A percentile compares a stretch with the other conserved stretches of the same genome.
phyloP scores from a whole-genome alignment of 2,329 filamentous ascomycete species.

The Stachybotrys chartarum region DNA sequence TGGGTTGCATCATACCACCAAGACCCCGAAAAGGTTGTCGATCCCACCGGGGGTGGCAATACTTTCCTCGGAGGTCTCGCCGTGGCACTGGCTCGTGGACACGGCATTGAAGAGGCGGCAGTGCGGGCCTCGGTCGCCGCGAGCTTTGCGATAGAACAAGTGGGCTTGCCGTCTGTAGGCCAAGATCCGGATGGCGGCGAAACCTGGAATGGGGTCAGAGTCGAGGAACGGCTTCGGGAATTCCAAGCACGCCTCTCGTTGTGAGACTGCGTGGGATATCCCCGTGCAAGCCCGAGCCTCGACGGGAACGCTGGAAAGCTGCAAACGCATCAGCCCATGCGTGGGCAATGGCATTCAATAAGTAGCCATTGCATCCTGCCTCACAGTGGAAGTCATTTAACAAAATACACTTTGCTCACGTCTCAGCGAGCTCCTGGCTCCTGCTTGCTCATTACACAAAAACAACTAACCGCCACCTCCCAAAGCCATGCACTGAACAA shows the following conservation, averaged over 20 bases:
- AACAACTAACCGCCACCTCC: no score
- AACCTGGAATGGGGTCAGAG: conserved; percentile 53
- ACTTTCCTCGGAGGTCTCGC: conserved; percentile 65
- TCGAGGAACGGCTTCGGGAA: conserved; percentile 44
- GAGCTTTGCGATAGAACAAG: conserved; percentile 90
- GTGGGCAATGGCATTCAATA: no score
- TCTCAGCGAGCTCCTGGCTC: no score
- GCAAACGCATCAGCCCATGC: no score
- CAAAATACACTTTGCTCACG: no score
- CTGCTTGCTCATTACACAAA: no score
- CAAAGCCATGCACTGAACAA: not conserved
- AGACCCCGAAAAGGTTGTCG: conserved; percentile 54
- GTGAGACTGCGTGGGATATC: no score
- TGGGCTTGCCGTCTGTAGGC: conserved; percentile 65
- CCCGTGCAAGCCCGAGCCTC: no score
- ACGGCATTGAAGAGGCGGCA: conserved; percentile 61
- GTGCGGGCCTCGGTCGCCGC: conserved; percentile 76
- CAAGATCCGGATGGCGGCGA: conserved; percentile 38
- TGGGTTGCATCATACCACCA: conserved; percentile 77
- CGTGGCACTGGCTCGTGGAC: conserved; percentile 52
- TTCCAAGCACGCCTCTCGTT: conserved; percentile 35
- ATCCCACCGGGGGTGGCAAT: conserved; percentile 92
- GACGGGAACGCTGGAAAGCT: no score
- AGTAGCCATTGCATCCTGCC: no score
- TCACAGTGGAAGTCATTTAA: no score